Percentiles rank a stretch among this genome's conserved stretches.
Conservation (phyloP, 768 basidiomycete genomes). For the Boletus tomentosulus region DNA sequence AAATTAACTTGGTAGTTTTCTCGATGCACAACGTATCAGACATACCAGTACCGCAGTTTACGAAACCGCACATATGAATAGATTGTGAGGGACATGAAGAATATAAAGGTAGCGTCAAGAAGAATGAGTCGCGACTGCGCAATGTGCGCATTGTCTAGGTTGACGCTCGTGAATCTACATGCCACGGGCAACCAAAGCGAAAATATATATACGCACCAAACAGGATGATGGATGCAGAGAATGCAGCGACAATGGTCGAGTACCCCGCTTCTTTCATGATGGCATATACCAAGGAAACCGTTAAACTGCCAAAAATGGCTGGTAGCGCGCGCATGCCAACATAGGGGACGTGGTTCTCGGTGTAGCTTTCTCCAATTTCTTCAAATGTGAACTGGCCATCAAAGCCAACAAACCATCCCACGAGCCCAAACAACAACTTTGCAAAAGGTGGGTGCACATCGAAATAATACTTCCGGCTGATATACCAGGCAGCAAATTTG, state of each 20-base stretch:
- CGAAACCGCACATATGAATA: constrained; percentile 93
- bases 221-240: constrained; percentile 80
- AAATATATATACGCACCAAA: constrained; percentile 61
- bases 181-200: neutral
- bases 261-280: constrained; percentile 99
- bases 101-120: constrained; percentile 88
- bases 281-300: constrained; percentile 85
- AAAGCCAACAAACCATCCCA: constrained; percentile 96
- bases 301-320: constrained; percentile 86
- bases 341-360: constrained; percentile 82
- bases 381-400: constrained; percentile 94
- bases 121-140: constrained; percentile 96
- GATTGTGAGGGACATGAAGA: constrained; percentile 94
- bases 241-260: constrained; percentile 84
- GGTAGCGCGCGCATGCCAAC: constrained; percentile 91
- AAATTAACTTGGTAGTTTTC: constrained; percentile 1
- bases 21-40: constrained; percentile 5
- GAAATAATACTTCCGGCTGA: constrained; percentile 93
- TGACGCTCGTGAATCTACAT: constrained; percentile 5
- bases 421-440: constrained; percentile 89
- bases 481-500: constrained; percentile 95
- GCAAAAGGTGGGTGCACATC: constrained; percentile 98
- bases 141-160: constrained; percentile 89
- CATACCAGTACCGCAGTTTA: constrained; percentile 85
- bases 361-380: constrained; percentile 92